Conservation (phyloP, 2,329 filamentous ascomycete species). For the Aspergillus sp. region DNA sequence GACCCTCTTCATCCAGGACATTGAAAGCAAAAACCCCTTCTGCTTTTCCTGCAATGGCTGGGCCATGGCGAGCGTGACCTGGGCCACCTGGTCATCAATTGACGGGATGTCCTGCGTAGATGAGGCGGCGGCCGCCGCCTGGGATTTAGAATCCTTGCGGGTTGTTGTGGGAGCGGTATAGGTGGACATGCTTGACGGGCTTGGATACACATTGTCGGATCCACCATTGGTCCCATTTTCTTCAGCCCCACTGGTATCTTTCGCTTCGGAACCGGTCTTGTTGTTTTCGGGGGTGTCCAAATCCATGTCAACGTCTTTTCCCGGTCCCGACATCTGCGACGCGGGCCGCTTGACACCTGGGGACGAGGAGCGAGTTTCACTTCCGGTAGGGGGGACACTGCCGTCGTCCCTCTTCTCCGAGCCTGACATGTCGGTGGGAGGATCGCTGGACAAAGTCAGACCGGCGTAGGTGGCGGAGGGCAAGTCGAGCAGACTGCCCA, state of each 20-base stretch:
- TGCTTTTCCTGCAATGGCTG: slow-evolving; percentile 61
- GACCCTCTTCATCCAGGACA: slow-evolving; percentile 68
- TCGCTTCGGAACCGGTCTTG: slow-evolving; percentile 20
- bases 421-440: slow-evolving; percentile 37
- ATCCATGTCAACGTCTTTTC: slow-evolving; percentile 19
- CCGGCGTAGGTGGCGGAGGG: slow-evolving; percentile 48
- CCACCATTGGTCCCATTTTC: slow-evolving; percentile 22
- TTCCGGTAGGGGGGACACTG: slow-evolving; percentile 14
- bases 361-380: slow-evolving; percentile 23
- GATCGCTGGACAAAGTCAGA: slow-evolving; percentile 41
- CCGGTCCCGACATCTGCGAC: slow-evolving; percentile 21
- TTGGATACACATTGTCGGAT: slow-evolving; percentile 29
- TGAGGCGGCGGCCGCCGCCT: slow-evolving; percentile 11
- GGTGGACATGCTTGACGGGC: slow-evolving; percentile 32
- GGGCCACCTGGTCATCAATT: slow-evolving; percentile 64
- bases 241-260: slow-evolving; percentile 36
- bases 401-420: slow-evolving; percentile 22
- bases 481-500: slow-evolving; percentile 28
- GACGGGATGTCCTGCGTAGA: slow-evolving; percentile 29
- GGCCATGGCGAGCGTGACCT: slow-evolving; percentile 54
- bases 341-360: slow-evolving; percentile 29
- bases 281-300: slow-evolving; percentile 8
- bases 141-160: slow-evolving; percentile 18
- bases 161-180: slow-evolving; percentile 24
- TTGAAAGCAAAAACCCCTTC: slow-evolving; percentile 68